Base-by-base conservation (phyloP, 495 filamentous ascomycete genomes). In the Aspergillus bridgeri region DNA sequence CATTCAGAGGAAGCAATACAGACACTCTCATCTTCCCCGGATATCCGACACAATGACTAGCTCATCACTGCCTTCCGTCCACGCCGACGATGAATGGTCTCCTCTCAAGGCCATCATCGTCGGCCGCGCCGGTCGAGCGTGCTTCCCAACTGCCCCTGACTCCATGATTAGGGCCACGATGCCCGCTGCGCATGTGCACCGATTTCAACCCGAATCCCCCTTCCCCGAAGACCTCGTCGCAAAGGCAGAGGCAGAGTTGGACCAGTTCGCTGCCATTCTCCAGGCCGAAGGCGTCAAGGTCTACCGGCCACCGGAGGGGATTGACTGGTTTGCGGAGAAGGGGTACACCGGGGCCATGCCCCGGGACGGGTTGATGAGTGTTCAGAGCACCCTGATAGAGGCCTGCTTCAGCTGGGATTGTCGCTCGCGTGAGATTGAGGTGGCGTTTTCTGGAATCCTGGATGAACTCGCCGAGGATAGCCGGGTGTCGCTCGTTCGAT, bases 261-360 rank as follows among this genome's bases (percentile, higher is more conserved):
- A 63, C 43, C 18, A 56, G n/a, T 56, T 66, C 21, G 53, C 56
- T 8, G 33, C 44, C 15, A 63, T 66, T 20, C 54, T 66, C 13
- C 2, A 53, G n/a, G 24, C n/a, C 2, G 51, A 61, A 38, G 64
- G 60, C 3, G 42, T 66, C 24, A 46, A 51, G 17, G 61, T 66
- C 7, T 59, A 66, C 51, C 61, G 64, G 29, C 54, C 59, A 5
- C 48, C 52, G 18, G 20, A 18, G 9, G 49, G 44, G 0, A 51
- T 66, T 7, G 54, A 66, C 29, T 66, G 64, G 64, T 19, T 54
- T 11, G 23, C 20, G 1, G 54, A 21, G 7, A 44, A 54, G 13
- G 64, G 64, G 1, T 65, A 65, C 21, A 66, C 64, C 5, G 57
- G 57, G 11, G 61, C 64, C 23, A 65, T 65, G 58, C 62, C 65